Conservation (phyloP, 2,329 filamentous ascomycete species). For the Aspergillus viridinutans region DNA sequence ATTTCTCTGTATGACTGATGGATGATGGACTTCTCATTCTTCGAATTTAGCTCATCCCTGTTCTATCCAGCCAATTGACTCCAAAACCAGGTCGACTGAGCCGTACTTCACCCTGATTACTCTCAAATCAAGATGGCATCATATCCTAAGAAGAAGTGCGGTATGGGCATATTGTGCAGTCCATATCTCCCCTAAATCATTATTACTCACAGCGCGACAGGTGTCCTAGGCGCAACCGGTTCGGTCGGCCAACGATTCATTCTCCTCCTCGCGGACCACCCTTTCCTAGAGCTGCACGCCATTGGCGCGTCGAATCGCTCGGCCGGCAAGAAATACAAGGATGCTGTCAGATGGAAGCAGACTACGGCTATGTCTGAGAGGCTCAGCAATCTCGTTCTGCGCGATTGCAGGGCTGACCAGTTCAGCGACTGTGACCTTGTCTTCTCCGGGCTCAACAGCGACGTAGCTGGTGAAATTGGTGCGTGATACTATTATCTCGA, state of each 20-base stretch:
- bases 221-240: conserved; percentile 85
- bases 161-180: conserved; percentile 20
- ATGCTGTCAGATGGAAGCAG: conserved; percentile 96
- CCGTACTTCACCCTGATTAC: conserved; percentile 3
- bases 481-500: conserved; percentile 26
- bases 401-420: conserved; percentile 75
- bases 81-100: background rate
- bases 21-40: background rate
- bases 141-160: conserved; percentile 39
- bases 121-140: conserved; percentile 24
- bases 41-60: background rate
- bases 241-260: conserved; percentile 96
- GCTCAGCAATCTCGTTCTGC: conserved; percentile 75
- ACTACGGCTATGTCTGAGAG: conserved; percentile 71
- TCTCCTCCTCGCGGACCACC: conserved; percentile 82
- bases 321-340: conserved; percentile 88
- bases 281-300: conserved; percentile 78
- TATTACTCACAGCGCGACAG: conserved; percentile 30
- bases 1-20: background rate
- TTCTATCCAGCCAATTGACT: conserved; percentile 1
- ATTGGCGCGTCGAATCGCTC: conserved; percentile 86
- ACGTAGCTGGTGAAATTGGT: conserved; percentile 91
- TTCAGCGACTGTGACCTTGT: conserved; percentile 90
- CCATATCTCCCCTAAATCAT: conserved; percentile 13
- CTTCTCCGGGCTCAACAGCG: conserved; percentile 87